Conservation (phyloP, 2,329 filamentous ascomycete species). For the Exserohilum rostratum region DNA sequence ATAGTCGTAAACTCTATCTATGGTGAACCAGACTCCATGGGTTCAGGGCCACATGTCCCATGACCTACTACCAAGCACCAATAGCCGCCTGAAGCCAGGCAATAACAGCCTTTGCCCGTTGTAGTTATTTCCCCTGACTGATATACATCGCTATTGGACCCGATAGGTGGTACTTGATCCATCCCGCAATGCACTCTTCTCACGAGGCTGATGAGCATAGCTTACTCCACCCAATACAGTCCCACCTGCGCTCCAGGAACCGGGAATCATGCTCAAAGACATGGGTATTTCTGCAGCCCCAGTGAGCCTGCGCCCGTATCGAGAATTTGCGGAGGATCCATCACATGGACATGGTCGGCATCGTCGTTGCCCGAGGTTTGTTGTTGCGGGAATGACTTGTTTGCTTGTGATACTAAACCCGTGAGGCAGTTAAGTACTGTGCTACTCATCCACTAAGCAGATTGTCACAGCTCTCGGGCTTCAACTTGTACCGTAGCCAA, state of each 20-base stretch:
- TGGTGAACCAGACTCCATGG: conserved; percentile 8
- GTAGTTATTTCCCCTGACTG: conserved; percentile 18
- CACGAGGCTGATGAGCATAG: conserved; percentile 6
- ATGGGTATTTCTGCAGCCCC: conserved; percentile 29
- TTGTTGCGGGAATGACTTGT: conserved; percentile 7
- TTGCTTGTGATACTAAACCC: conserved; percentile 25
- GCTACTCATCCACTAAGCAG: conserved; percentile 6
- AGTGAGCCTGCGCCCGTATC: conserved; percentile 14
- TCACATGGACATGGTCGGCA: conserved; percentile 23
- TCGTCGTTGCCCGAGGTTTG: conserved; percentile 22
- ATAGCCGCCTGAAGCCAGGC: conserved; percentile 14
- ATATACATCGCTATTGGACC: neutral
- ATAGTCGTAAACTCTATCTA: neutral
- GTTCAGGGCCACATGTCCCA: conserved; percentile 7
- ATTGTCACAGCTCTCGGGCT: neutral
- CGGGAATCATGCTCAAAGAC: conserved; percentile 2
- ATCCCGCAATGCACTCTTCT: neutral
- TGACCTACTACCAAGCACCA: conserved; percentile 8
- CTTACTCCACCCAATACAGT: conserved; percentile 6
- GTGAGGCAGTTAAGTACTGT: conserved; percentile 9
- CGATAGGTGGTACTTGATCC: conserved; percentile 12
- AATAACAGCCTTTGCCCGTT: conserved; percentile 4
- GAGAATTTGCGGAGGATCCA: conserved; percentile 5
- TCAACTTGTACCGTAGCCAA: neutral
- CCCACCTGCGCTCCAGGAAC: conserved; percentile 13